Base-by-base conservation (phyloP, 352 stramenopile species). In the Pythium graminicola region DNA sequence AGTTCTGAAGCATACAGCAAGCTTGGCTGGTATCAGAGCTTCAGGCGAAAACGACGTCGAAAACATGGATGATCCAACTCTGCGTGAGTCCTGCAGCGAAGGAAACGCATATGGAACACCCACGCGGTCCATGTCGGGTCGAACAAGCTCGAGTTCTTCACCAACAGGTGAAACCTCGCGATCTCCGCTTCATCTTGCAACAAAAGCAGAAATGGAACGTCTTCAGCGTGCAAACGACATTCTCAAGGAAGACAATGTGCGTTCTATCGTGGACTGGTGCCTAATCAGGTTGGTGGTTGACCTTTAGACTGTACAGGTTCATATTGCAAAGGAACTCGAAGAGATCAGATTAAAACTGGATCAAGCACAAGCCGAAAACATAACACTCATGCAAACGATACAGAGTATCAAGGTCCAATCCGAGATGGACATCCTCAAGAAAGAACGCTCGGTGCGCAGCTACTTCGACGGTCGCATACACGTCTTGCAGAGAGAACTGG, bases 161-260 rank as follows among this genome's bases (percentile, higher is more conserved):
- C 56, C 61, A 23, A 28, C 39, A 8, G 11, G 28, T 5, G n/a
- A n/a, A 32, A 3, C 27, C 3, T 43, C 40, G 0, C 43, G 41
- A 1, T 79, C 67, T 16, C 72, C 68, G 3, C 41, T 85, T 0
- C 64, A 80, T 52, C 61, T 86, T 13, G 59, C 76, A 4, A 61
- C 48, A 20, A 80, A 86, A 35, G 73, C 73, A 11, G 64, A 72
- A 26, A 29, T 86, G 2, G 72, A 83, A 31, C 59, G 69, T 4
- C 22, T 64, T 8, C 65, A 72, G 48, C 65, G 71, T 27, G 73
- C 84, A 28, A 89, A 81, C 28, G 57, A 60, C 2, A 70, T 86
- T n/a, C 48, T 89, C 19, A 79, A 73, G 41, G 65, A 85, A 29
- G 76, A 89, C 51, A 81, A 72, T 40, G 76, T 86, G 50, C 47